Percentiles rank a stretch among this genome's conserved stretches.
Evolutionary conservation across 257 asterid species (phyloP).

Genomic region (Ballota nigra): DNA sequence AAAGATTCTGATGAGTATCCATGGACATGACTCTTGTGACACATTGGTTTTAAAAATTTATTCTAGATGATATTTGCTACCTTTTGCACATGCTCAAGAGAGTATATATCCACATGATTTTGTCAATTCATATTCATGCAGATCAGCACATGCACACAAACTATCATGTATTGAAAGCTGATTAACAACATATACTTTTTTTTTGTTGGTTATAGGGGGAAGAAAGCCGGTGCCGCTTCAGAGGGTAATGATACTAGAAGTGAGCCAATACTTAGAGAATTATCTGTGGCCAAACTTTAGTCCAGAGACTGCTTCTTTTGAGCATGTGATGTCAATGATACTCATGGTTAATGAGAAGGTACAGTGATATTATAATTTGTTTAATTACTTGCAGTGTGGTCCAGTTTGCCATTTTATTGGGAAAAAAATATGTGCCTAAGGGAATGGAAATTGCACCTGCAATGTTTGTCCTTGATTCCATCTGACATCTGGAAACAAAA

Average conservation of each 20-base stretch:
- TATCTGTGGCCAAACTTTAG: slow-evolving; percentile 92
- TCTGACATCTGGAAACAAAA: not conserved
- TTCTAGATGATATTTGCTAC: not conserved
- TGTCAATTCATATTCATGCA: not conserved
- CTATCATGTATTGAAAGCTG: slow-evolving; percentile 16
- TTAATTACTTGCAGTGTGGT: not conserved
- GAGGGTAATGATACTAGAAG: slow-evolving; percentile 98
- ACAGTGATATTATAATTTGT: not conserved
- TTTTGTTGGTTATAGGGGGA: slow-evolving; percentile 59
- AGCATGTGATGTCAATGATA: slow-evolving; percentile 97
- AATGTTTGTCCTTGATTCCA: slow-evolving; percentile 4
- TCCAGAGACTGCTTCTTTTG: slow-evolving; percentile 85
- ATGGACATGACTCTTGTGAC: not conserved
- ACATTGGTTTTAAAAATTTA: not conserved
- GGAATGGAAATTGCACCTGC: not conserved
- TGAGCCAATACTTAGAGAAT: slow-evolving; percentile 95
- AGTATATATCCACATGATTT: not conserved
- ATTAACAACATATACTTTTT: slow-evolving; percentile 18
- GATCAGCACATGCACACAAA: slow-evolving; percentile 12
- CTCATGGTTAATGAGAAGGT: slow-evolving; percentile 99
- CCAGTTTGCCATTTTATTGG: not conserved
- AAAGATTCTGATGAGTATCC: not conserved
- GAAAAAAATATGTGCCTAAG: not conserved
- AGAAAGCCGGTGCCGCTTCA: slow-evolving; percentile 89
- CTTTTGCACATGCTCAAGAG: not conserved